Evolutionary conservation across 164 flowering plant species (phyloP), one percentile per base, ranked within the genome.

Genomic region (Liriodendron chinense): DNA sequence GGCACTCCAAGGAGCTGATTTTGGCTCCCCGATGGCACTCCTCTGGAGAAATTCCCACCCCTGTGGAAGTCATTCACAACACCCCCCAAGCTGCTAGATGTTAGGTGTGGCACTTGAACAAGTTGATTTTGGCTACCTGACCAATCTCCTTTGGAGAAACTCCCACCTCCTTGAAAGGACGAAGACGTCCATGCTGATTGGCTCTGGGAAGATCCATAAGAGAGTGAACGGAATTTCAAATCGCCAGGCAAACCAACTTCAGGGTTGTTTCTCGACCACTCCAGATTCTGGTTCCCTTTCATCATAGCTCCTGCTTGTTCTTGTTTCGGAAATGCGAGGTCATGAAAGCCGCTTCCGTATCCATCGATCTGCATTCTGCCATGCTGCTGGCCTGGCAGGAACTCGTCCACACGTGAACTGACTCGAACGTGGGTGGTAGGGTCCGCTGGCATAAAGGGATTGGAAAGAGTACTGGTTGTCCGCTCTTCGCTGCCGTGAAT

Each of bases 31-130:
- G 83, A 77, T 63, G 70, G 24, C 75, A 74, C 82, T 24, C 71
- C 72, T 66, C 66, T 57, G 47, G 7, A 13, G 10, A 47, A 68
- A 70, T 68, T 59, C 71, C 70, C 75, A 53, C 10, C 59, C 13
- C 13, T 16, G 16, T 86, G 84, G 47, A 93, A 95, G 57, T 88
- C 89, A 18, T 86, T 91, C 63, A 95, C 84, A 47, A 93, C 89
- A 66, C 71, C 69, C 28, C 73, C 82, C 56, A 84, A 69, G 21
- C 25, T 71, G 13, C 68, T 53, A 14, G 86, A 16, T 57, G 81
- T 72, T 75, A 78, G 75, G 23, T 73, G 86, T 16, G 84, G 82
- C 62, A 82, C 24, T 26, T 82, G 82, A 78, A 79, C 76, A 6
- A 20, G 80, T 21, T 76, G 74, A n/a, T 70, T 70, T 59, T 73